phyloP scores from a whole-genome alignment of 805 yeast genomes.

The Sugiyamaella qingdaonensis region DNA sequence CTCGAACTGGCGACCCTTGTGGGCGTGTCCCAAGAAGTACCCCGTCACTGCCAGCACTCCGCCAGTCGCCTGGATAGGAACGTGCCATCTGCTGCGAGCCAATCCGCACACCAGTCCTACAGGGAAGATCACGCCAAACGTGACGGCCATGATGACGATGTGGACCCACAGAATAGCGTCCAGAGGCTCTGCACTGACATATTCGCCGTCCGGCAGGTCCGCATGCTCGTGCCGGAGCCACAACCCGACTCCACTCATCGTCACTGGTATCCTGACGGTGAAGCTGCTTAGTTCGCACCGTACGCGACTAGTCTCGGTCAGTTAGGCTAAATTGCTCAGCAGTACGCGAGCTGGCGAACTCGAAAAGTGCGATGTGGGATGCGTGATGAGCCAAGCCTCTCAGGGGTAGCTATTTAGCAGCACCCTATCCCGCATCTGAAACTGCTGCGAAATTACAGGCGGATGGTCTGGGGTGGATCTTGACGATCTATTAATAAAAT shows the following conservation, averaged over 20 bases:
- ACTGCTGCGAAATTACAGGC: too few relatives aligned
- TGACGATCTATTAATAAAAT: too few relatives aligned
- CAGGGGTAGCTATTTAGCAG: too few relatives aligned
- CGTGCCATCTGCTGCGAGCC: slow-evolving; percentile 34
- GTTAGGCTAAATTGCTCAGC: too few relatives aligned
- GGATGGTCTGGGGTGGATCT: too few relatives aligned
- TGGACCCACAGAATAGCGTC: slow-evolving; percentile 30
- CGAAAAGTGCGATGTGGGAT: too few relatives aligned
- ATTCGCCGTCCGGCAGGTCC: slow-evolving; percentile 21
- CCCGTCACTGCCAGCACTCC: slow-evolving; percentile 34
- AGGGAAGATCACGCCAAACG: slow-evolving; percentile 40
- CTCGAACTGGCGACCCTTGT: slow-evolving; percentile 34
- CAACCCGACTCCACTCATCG: neutral
- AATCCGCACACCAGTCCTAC: slow-evolving; percentile 39
- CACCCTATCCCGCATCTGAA: too few relatives aligned
- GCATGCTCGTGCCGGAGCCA: slow-evolving; percentile 20
- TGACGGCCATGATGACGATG: slow-evolving; percentile 31
- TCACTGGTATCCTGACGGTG: too few relatives aligned
- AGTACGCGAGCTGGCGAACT: too few relatives aligned
- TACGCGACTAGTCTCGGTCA: too few relatives aligned
- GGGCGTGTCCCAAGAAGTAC: slow-evolving; percentile 38
- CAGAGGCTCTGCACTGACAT: slow-evolving; percentile 18
- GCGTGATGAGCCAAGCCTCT: too few relatives aligned
- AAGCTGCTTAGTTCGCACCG: too few relatives aligned
- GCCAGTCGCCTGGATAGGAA: slow-evolving; percentile 35